These are phyloP conservation scores for Chenopodium suecicum DNA, from an alignment of 148 eudicot genomes.

Conservation along the genomic window DNA sequence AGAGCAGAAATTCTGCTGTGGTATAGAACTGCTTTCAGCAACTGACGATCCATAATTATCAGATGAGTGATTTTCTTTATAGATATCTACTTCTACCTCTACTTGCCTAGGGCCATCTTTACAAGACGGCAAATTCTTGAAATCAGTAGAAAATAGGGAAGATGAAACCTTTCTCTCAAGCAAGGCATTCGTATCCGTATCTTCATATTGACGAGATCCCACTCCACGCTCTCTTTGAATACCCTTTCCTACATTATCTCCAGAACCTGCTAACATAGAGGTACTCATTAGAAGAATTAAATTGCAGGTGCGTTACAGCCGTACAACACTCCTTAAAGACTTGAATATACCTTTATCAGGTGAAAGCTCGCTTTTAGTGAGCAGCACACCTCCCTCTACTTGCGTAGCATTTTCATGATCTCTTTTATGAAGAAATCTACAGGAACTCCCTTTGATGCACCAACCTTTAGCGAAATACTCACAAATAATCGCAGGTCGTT, in stretches of 20 bases:
- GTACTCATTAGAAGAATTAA: conserved; percentile 34
- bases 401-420: conserved; percentile 31
- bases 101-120: conserved; percentile 32
- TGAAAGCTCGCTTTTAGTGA: conserved; percentile 33
- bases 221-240: conserved; percentile 31
- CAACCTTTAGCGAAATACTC: conserved; percentile 84
- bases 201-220: conserved; percentile 13
- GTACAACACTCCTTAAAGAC: conserved; percentile 24
- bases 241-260: conserved; percentile 27
- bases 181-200: conserved; percentile 21
- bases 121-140: conserved; percentile 24
- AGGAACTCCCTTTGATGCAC: conserved; percentile 89
- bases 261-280: conserved; percentile 49
- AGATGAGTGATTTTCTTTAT: conserved; percentile 30
- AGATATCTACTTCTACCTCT: conserved; percentile 34
- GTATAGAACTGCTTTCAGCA: conserved; percentile 23
- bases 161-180: conserved; percentile 28
- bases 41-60: conserved; percentile 26
- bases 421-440: conserved; percentile 77
- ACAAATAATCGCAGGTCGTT: conserved; percentile 62
- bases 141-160: conserved; percentile 26
- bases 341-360: conserved; percentile 45
- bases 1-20: conserved; percentile 18
- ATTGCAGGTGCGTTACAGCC: conserved; percentile 14
- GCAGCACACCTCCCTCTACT: conserved; percentile 36